These are phyloP conservation scores for Ganoderma sinense DNA, from an alignment of 1,284 basidiomycete genomes.

Conservation along the genomic window DNA sequence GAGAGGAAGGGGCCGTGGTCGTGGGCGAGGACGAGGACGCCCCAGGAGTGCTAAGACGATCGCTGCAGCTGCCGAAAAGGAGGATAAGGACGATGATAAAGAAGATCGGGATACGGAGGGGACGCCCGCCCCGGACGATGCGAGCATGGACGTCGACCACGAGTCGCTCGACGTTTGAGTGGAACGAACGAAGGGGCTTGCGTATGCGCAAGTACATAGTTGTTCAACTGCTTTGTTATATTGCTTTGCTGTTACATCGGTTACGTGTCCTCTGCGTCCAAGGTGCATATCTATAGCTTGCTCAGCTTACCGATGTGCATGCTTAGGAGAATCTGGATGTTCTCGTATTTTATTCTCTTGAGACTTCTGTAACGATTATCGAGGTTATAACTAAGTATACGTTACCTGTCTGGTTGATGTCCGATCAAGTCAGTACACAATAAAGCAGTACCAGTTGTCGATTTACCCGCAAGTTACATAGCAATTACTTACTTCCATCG, in stretches of 20 bases:
- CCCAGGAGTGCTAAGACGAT: constrained; percentile 28
- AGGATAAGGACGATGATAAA: constrained; percentile 10
- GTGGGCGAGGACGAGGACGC: constrained; percentile 32
- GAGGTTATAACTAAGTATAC: background rate
- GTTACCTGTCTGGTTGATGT: background rate
- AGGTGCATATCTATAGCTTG: background rate
- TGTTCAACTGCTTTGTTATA: background rate
- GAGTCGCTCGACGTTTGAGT: constrained; percentile 20
- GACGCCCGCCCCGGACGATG: constrained; percentile 25
- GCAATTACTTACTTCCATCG: too few relatives aligned
- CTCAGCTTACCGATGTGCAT: background rate
- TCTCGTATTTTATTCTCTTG: background rate
- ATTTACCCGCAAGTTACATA: background rate
- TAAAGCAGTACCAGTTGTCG: too few relatives aligned
- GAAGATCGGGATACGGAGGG: constrained; percentile 30
- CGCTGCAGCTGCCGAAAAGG: constrained; percentile 23
- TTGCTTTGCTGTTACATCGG: background rate
- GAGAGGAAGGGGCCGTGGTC: constrained; percentile 32
- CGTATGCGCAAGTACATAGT: background rate
- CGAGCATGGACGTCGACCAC: constrained; percentile 30
- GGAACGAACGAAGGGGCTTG: background rate
- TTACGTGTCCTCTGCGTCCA: background rate
- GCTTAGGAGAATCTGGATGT: background rate
- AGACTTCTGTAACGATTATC: background rate
- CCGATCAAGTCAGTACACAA: background rate